Base-by-base conservation (phyloP, 148 eudicot genomes). In the Nepenthes gracilis region DNA sequence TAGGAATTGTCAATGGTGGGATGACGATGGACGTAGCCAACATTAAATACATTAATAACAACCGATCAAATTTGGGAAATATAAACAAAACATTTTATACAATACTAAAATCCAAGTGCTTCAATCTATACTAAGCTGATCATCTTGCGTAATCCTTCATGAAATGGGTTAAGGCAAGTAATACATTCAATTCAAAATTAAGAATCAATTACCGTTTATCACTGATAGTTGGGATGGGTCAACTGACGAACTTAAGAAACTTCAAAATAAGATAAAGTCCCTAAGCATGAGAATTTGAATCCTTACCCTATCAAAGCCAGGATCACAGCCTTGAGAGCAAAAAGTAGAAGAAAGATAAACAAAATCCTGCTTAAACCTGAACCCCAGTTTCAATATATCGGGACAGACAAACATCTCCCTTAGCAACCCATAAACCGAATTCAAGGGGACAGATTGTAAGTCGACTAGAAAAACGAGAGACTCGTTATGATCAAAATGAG, bases 341-440 rank as follows among this genome's bases (percentile, higher is more conserved):
- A 93, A 93, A 9, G 99, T 93, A 58, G 88, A 82, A 6, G 89
- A 80, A 73, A 88, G 64, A 60, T 75, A 93, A 5, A 72, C 81
- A 59, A 93, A 78, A 80, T 93, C 96, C 66, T 88, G 96, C 73
- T 93, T 86, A 65, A 93, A 93, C 36, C 83, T 66, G 73, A 86
- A 93, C 64, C 99, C 96, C 43, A 89, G 55, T 62, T 89, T 93
- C 55, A 93, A 47, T 7, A 88, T 66, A 65, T 61, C 52, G 2
- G 70, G 74, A 9, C 78, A 72, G 2, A 67, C 75, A 56, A 93
- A 86, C 73, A 81, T 67, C 13, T 71, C 67, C 48, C 64, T 74
- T 55, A 92, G 49, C 55, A 64, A 10, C 64, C 64, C 74, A 63
- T 72, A 77, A 12, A 86, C 63, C 3, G 80, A 70, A 14, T 35